A percentile compares a stretch with the other conserved stretches of the same genome.
These are phyloP conservation scores for Tilletia indica DNA, from an alignment of 1,284 basidiomycete genomes.

Conservation along the genomic window DNA sequence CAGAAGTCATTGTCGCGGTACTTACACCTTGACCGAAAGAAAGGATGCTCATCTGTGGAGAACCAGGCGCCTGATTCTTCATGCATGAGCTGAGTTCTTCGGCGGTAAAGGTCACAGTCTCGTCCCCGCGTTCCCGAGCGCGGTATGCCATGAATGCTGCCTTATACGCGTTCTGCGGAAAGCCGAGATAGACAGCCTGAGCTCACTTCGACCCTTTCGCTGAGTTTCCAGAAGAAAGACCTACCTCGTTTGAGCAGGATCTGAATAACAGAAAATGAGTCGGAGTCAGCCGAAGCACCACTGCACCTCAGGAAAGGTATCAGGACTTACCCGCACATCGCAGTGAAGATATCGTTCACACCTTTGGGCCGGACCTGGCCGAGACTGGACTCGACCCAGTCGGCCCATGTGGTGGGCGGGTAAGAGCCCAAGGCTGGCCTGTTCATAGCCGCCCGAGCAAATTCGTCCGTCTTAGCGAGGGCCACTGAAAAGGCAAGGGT, in stretches of 20 bases:
- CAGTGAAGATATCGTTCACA: constrained; percentile 58
- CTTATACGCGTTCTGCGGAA: constrained; percentile 60
- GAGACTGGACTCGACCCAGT: constrained; percentile 59
- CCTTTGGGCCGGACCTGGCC: constrained; percentile 61
- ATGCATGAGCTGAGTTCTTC: constrained; percentile 58
- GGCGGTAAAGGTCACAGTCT: constrained; percentile 26
- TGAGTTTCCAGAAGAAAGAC: background rate
- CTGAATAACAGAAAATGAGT: no score
- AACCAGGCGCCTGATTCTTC: constrained; percentile 61
- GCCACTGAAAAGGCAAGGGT: constrained; percentile 1
- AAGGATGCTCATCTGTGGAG: constrained; percentile 60
- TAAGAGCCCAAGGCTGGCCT: constrained; percentile 63
- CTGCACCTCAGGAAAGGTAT: no score
- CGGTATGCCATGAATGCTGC: constrained; percentile 62
- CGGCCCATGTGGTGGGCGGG: constrained; percentile 60
- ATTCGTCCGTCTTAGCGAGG: constrained; percentile 55
- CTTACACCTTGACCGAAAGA: constrained; percentile 60
- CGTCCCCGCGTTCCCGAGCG: constrained; percentile 55
- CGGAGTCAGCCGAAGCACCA: no score
- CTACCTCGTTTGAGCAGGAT: constrained; percentile 51
- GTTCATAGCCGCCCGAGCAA: constrained; percentile 58
- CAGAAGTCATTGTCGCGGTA: constrained; percentile 56
- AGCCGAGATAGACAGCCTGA: background rate
- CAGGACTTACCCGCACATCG: constrained; percentile 46
- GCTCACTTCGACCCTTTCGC: background rate